Base-by-base conservation (phyloP, 495 filamentous ascomycete species). In the Penicillium angulare region DNA sequence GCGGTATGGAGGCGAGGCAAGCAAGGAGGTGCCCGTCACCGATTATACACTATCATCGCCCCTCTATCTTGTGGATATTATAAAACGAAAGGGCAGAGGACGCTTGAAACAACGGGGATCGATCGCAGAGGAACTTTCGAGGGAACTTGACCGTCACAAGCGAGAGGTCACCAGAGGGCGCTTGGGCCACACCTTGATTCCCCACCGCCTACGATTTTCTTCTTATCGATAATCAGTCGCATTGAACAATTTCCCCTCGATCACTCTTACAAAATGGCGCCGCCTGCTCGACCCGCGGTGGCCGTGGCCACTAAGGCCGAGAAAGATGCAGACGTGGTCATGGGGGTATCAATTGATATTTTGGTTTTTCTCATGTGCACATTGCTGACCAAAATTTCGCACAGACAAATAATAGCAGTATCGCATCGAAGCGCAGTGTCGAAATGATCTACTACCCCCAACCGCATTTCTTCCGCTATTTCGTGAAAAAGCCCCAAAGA, bases 321-420 rank as follows among this genome's bases (percentile, higher is more conserved):
- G 50, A 69, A 80, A 55, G 85, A 87, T 22, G 68, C 66, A 61
- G 83, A 87, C 52, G 75, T 79, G 5, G 83, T 90, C 51, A 90
- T 90, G 84, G 79, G 75, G 49, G 85, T 86, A 71, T 57, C 12
- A 22, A 24, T 18, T 31, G 15, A 17, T 3, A 16, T 29, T n/a
- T 13, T 26, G 10, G 43, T 12, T n/a, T n/a, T n/a, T n/a, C n/a
- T n/a, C n/a, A n/a, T n/a, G n/a, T n/a, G 26, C n/a, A 33, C 10
- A 7, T 21, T 5, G 17, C 12, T 13, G 2, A 10, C 17, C 10
- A 32, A n/a, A 47, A 13, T 34, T 8, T 7, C 7, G 43, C 22
- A 16, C 57, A 92, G 86, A 96, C 91, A 46, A 96, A 96, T 62
- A 89, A 83, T 64, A 89, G 86, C 67, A 91, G 86, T 57, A 95